Conservation (phyloP, 495 filamentous ascomycete genomes). For the Pyrenopolyporus hunteri region DNA sequence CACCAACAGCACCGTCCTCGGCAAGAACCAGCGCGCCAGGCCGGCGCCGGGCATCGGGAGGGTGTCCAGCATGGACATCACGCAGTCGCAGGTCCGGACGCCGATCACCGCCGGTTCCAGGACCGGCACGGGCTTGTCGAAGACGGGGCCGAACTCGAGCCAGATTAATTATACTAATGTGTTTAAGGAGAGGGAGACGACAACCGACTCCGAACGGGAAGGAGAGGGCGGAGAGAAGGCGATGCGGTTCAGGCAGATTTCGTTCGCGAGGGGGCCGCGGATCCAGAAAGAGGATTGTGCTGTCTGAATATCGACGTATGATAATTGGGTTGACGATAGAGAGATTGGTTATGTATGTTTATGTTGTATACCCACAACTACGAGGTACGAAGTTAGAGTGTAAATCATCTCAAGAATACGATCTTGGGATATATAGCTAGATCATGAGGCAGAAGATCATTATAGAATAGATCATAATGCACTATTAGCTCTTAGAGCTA, state of each 20-base stretch:
- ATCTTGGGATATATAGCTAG: too few species aligned
- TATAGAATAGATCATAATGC: too few species aligned
- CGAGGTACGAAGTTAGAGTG: too few species aligned
- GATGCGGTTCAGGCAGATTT: conserved; percentile 36
- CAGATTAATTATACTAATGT: conserved; percentile 3
- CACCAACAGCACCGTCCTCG: conserved; percentile 34
- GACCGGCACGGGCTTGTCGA: conserved; percentile 10
- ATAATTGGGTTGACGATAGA: not conserved
- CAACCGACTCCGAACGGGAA: conserved; percentile 30
- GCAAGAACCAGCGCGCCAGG: conserved; percentile 3
- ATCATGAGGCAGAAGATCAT: too few species aligned
- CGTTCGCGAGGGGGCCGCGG: conserved; percentile 32
- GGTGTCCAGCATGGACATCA: conserved; percentile 3
- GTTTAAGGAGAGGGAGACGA: conserved; percentile 15
- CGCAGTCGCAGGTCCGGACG: conserved; percentile 5
- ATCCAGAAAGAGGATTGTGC: conserved; percentile 20
- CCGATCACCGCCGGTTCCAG: conserved; percentile 4
- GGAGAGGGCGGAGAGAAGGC: conserved; percentile 12
- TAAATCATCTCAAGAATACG: too few species aligned
- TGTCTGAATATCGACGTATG: conserved; percentile 19
- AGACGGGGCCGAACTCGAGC: conserved; percentile 8
- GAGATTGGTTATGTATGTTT: not conserved
- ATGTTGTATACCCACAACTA: not conserved
- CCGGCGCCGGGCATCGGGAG: conserved; percentile 4
- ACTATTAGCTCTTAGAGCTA: too few species aligned